Base-by-base conservation (phyloP, 352 stramenopile species). In the Sclerospora graminicola region DNA sequence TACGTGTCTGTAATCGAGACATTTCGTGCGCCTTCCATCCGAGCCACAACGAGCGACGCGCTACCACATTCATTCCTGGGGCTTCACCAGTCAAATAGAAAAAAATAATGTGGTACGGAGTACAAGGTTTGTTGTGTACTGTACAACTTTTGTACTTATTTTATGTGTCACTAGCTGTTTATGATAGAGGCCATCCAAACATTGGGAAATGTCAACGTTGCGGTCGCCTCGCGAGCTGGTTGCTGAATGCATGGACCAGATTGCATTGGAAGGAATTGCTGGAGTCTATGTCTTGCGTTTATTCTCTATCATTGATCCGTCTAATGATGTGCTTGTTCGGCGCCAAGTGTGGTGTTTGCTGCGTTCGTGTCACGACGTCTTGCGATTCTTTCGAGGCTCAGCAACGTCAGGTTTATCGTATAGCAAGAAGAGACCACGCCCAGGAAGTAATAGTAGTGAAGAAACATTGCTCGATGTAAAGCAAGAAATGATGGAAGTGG, bases 371-470 rank as follows among this genome's bases (percentile, higher is more conserved):
- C 3, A 42, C 27, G 60, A 57, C 35, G 48, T 74, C 18, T 58
- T 87, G 56, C 56, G 54, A 35, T 88, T 85, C 46, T 82, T 63
- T 48, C 66, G 62, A n/a, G 27, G 23, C 4, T 19, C 35, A 10
- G 13, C 14, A 8, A 21, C 13, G 18, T 5, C 38, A 9, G n/a
- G 26, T 11, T 45, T 26, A 16, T 35, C 29, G 2, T 19, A 33
- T 11, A 49, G 60, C 35, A 84, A 76, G 65, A 84, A 87, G 40
- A 63, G 69, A 27, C 80, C 82, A 40, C 67, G 75, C 7, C 60
- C 67, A 19, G 61, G 16, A 1, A 18, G 33, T 8, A 24, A 8
- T 14, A 30, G 31, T 10, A 34, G 51, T 9, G 23, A 34, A 9
- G 39, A 37, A 6, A 33, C 53, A 5, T 33, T 27, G 14, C 21